phyloP scores from a whole-genome alignment of 2,329 filamentous ascomycete genomes.

The Dothidotthia symphoricarpi region DNA sequence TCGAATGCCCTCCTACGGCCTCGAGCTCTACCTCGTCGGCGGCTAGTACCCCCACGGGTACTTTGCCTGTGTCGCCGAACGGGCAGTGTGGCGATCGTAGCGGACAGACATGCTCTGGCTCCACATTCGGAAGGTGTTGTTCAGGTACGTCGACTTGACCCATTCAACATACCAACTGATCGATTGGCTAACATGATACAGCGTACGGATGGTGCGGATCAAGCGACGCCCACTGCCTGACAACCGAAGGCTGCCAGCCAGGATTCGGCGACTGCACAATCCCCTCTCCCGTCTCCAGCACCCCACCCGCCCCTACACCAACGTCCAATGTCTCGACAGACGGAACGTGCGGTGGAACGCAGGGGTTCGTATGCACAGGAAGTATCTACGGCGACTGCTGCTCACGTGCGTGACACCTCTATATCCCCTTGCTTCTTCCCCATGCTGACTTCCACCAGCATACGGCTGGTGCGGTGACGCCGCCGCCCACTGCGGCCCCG shows the following conservation, averaged over 20 bases:
- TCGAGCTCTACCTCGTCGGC: conserved; percentile 1
- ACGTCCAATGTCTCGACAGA: conserved; percentile 9
- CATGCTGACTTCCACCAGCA: conserved; percentile 1
- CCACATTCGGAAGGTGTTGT: conserved; percentile 10
- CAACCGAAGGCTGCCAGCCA: conserved; percentile 26
- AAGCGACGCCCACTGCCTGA: conserved; percentile 22
- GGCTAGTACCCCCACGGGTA: conserved; percentile 2
- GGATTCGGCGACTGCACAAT: conserved; percentile 23
- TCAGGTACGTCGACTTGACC: no score
- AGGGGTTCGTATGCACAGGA: conserved; percentile 15
- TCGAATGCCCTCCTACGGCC: conserved; percentile 1
- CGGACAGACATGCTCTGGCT: conserved; percentile 9
- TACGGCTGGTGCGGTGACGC: conserved; percentile 15
- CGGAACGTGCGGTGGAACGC: conserved; percentile 12
- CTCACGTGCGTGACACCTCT: conserved; percentile 4
- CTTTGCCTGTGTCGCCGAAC: conserved; percentile 5
- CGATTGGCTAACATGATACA: no score
- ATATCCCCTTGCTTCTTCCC: neutral
- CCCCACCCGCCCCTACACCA: conserved; percentile 7
- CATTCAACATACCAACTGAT: no score
- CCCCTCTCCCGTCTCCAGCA: conserved; percentile 2
- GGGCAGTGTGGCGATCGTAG: conserved; percentile 8
- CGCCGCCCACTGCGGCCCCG: conserved; percentile 4
- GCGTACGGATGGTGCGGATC: conserved; percentile 41
- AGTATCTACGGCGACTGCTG: conserved; percentile 20